Base-by-base conservation (phyloP, 2,329 filamentous ascomycete genomes). In the Xylaria arbuscula region DNA sequence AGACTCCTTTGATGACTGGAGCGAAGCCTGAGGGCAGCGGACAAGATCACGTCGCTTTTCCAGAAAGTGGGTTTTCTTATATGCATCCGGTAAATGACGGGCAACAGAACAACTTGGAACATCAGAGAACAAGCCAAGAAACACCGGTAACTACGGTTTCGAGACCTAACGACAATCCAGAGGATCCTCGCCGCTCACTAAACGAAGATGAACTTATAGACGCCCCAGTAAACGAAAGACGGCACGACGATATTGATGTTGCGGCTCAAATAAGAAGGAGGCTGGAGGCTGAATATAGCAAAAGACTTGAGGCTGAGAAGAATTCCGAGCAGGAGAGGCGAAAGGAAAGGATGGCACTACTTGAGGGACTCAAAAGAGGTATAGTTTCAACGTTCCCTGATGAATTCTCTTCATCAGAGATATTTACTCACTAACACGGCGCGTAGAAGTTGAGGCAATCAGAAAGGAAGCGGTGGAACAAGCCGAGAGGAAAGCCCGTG, bases 311-410 rank as follows among this genome's bases (percentile, higher is more conserved):
- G 48, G 58, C 42, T 4, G 67, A 67, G 53, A 64, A 61, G 47
- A 32, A 61, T 10, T 58, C 38, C 1, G 38, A 55, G 57, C 61
- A 61, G 13, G 19, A 67, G 56, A 61, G 50, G 61, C 56, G 50
- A 51, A 57, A 64, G 5, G 69, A 69, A 48, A 59, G 57, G 13
- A 59, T 56, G 40, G 53, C 55, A 42, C 54, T 69, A 38, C 40
- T 71, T 2, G 69, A 71, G 24, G 61, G 15, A 19, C 53, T 69
- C 2, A 71, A 69, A 34, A 62, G 48, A 53, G 47, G 67, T 67
- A 67, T 51, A 54, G 1, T n/a, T 34, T 19, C n/a, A 13, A 32
- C 10, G 17, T 6, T 13, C 15, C n/a, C 10, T 42, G 1, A 47
- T 22, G 13, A 19, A 8, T n/a, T 28, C 17, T 32, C 19, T 19